Base-by-base conservation (phyloP, 202 grass and related monocot genomes). In the Zoysia matrella region DNA sequence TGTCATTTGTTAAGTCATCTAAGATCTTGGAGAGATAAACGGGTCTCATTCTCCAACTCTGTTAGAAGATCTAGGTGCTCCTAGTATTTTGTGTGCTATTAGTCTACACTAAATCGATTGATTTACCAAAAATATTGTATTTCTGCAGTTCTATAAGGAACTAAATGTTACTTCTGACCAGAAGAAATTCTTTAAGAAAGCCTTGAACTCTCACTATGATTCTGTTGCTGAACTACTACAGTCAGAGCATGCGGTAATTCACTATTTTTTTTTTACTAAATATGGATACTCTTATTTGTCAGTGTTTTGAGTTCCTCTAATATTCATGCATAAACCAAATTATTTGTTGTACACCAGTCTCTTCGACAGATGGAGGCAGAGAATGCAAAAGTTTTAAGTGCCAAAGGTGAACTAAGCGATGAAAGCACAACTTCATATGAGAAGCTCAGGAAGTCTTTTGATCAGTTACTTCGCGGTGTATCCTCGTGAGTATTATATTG, bases 161-260 rank as follows among this genome's bases (percentile, higher is more conserved):
- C 22, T 30, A 30, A 30, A 30, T 30, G 22, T 30, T 30, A 30
- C 22, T 30, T 30, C 22, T 30, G 22, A 30, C 22, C 96, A 96
- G 67, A 99, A 99, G 65, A 99, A 99, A 68, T 90, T 92, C 82
- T 99, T 99, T 75, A 99, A 99, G 90, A 99, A 99, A 90, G 93
- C 87, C 66, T 90, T 99, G 57, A 88, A 85, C 74, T 83, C 85
- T 47, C 95, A 99, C 73, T 93, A 99, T 92, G 93, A 99, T 72
- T 75, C 89, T 85, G 96, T 99, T 67, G 75, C 88, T 86, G 93
- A 99, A 83, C 81, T 99, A 70, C 83, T 99, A 62, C 96, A 87
- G 63, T 90, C 96, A 84, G 96, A 99, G 66, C 88, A 99, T 90
- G 58, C 51, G 76, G 96, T 99, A 94, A 87, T 67, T 80, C 6